Evolutionary conservation across 2,329 filamentous ascomycete species (phyloP).

Genomic region (Fusarium sp.): DNA sequence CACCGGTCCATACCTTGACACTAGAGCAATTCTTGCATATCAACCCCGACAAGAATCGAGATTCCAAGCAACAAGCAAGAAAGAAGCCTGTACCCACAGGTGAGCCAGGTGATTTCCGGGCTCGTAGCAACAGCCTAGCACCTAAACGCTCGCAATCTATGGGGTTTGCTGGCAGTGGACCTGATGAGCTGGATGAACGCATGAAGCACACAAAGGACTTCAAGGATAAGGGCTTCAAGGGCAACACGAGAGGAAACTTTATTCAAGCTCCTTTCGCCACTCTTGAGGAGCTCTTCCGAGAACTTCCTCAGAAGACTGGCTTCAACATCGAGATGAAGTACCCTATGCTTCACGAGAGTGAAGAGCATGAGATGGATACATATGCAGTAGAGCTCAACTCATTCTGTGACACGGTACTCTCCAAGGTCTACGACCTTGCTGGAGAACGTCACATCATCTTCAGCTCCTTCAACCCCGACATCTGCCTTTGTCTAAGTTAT

Average conservation of each 20-base stretch:
- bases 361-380: slow-evolving; percentile 95
- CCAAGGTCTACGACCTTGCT: slow-evolving; percentile 87
- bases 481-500: slow-evolving; percentile 92
- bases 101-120: slow-evolving; percentile 42
- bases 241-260: slow-evolving; percentile 90
- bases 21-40: slow-evolving; percentile 95
- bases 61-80: slow-evolving; percentile 12
- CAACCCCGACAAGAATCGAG: slow-evolving; percentile 63
- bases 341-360: slow-evolving; percentile 94
- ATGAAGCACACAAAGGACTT: slow-evolving; percentile 98
- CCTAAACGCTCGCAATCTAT: slow-evolving; percentile 65
- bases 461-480: slow-evolving; percentile 96
- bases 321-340: slow-evolving; percentile 99
- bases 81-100: slow-evolving; percentile 44
- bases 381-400: slow-evolving; percentile 96
- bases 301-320: slow-evolving; percentile 82
- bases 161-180: slow-evolving; percentile 57
- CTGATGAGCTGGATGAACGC: slow-evolving; percentile 70
- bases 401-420: slow-evolving; percentile 92
- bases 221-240: slow-evolving; percentile 95
- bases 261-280: slow-evolving; percentile 97
- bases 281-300: slow-evolving; percentile 89
- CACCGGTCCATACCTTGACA: slow-evolving; percentile 93
- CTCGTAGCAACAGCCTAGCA: slow-evolving; percentile 52
- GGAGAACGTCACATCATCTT: slow-evolving; percentile 92